Percentiles rank a stretch among this genome's conserved stretches.
phyloP scores from a whole-genome alignment of 208 protist genomes.

The Angomonas deanei region DNA sequence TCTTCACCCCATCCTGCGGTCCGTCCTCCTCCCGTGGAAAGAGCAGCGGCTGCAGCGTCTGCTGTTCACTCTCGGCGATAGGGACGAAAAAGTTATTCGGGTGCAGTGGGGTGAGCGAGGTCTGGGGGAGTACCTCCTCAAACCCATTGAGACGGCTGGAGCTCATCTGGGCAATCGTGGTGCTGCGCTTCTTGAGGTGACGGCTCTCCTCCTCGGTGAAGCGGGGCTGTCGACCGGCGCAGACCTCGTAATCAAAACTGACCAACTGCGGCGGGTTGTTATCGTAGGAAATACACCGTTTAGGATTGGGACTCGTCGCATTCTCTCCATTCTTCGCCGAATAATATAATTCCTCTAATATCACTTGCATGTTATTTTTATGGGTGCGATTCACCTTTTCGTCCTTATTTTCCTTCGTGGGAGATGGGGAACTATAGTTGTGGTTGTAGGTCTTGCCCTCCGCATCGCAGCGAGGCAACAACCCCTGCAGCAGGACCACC shows the following conservation, averaged over 20 bases:
- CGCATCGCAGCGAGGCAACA: neutral
- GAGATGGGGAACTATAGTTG: neutral
- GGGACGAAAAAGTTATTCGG: neutral
- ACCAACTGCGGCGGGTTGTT: constrained; percentile 17
- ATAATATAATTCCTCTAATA: too few species aligned
- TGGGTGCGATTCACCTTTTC: too few species aligned
- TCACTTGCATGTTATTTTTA: neutral
- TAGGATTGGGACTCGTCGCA: neutral
- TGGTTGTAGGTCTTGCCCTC: neutral
- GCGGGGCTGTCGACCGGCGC: neutral
- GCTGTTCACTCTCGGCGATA: neutral
- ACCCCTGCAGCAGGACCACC: neutral
- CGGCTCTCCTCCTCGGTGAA: neutral
- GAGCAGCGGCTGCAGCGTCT: neutral
- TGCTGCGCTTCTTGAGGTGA: neutral
- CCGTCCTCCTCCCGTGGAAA: neutral
- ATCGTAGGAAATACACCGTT: neutral
- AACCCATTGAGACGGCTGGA: constrained; percentile 12
- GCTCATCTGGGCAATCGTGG: constrained; percentile 6
- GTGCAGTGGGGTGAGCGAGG: neutral
- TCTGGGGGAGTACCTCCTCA: constrained; percentile 10
- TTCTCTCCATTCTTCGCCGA: too few species aligned
- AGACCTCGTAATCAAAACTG: constrained; percentile 12
- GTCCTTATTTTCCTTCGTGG: too few species aligned
- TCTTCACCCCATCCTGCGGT: neutral